A percentile compares a stretch with the other conserved stretches of the same genome.
phyloP scores from a whole-genome alignment of 2,329 filamentous ascomycete species.

The Curvularia lunata region DNA sequence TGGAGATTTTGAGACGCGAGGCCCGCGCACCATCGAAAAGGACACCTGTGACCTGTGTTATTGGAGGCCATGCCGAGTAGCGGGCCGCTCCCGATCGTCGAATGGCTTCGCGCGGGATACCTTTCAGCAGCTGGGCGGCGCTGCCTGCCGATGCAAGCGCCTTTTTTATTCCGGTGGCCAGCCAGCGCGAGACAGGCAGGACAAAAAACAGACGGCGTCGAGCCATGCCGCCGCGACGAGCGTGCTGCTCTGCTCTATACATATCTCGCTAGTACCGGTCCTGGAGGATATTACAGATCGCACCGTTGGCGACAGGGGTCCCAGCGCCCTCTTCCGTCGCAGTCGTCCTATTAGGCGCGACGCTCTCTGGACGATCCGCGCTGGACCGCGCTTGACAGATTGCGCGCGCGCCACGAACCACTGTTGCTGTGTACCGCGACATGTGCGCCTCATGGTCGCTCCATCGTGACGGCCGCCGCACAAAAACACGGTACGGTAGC shows the following conservation, averaged over 20 bases:
- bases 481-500: not conserved
- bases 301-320: constrained; percentile 21
- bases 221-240: constrained; percentile 13
- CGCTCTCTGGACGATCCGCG: constrained; percentile 18
- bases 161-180: not conserved
- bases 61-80: constrained; percentile 18
- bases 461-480: not conserved
- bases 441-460: constrained; percentile 2
- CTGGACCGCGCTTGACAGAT: constrained; percentile 16
- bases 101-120: constrained; percentile 16
- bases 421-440: not conserved
- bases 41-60: constrained; percentile 7
- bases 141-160: constrained; percentile 25
- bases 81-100: constrained; percentile 16
- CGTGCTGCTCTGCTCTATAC: constrained; percentile 10
- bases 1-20: constrained; percentile 4
- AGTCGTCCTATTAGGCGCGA: constrained; percentile 20
- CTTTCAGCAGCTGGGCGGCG: constrained; percentile 12
- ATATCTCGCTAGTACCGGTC: constrained; percentile 8
- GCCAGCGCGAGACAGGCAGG: constrained; percentile 13
- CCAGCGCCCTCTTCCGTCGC: constrained; percentile 19
- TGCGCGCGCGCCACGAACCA: constrained; percentile 5
- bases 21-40: constrained; percentile 1
- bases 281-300: constrained; percentile 14
- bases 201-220: not conserved